Evolutionary conservation across 148 eudicot species (phyloP).

Genomic region (Drosera capensis): DNA sequence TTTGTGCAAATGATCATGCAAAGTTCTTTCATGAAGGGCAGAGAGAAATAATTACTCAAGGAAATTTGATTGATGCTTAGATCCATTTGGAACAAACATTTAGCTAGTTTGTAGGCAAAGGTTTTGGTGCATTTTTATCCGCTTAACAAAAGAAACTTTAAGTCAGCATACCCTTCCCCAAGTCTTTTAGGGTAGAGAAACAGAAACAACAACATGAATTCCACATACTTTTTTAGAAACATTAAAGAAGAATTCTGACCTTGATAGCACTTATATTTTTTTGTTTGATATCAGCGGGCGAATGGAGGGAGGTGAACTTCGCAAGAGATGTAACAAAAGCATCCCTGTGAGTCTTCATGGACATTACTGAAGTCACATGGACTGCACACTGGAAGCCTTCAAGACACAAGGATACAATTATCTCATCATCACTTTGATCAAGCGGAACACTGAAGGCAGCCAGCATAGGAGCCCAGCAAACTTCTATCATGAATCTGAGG

Average conservation of each 20-base stretch:
- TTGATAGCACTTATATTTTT: constrained; percentile 88
- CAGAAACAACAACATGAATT: background rate
- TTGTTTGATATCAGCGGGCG: constrained; percentile 92
- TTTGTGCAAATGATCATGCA: no score
- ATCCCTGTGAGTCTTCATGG: constrained; percentile 98
- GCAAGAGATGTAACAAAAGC: constrained; percentile 80
- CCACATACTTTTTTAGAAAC: no score
- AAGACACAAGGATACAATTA: constrained; percentile 63
- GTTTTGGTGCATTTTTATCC: no score
- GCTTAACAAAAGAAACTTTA: no score
- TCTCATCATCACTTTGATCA: constrained; percentile 91
- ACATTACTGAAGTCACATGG: constrained; percentile 96
- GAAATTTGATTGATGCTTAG: no score
- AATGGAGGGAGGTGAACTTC: constrained; percentile 79
- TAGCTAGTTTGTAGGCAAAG: no score
- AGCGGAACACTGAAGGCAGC: constrained; percentile 99
- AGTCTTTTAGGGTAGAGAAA: background rate
- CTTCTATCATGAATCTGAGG: constrained; percentile 95
- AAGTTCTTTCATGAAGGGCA: no score
- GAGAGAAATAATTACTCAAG: no score
- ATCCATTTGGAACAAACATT: no score
- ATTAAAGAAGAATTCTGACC: constrained; percentile 31
- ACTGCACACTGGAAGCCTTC: constrained; percentile 89
- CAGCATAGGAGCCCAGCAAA: constrained; percentile 99
- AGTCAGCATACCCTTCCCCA: no score